Percentiles rank a stretch among this genome's conserved stretches.
phyloP scores from a whole-genome alignment of 108 stramenopile genomes.

The Pseudonitzschia delicatissima region DNA sequence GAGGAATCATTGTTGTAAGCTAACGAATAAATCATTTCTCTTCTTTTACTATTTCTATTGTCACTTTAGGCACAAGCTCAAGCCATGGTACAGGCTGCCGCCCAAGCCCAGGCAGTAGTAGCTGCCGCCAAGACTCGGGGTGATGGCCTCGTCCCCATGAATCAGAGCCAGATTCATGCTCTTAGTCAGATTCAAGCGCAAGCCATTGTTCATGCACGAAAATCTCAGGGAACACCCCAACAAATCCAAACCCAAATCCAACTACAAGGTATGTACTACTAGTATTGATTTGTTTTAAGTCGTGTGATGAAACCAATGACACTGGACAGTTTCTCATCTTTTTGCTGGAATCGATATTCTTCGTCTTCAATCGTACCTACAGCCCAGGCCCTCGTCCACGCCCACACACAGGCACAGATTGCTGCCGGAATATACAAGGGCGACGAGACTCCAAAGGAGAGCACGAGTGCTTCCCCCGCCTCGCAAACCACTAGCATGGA shows the following conservation, averaged over 20 bases:
- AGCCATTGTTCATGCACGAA: slow-evolving; percentile 85
- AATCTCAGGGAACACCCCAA: slow-evolving; percentile 54
- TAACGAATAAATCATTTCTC: neutral
- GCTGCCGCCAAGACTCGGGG: slow-evolving; percentile 81
- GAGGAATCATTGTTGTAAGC: neutral
- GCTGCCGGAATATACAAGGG: slow-evolving; percentile 77
- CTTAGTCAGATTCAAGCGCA: slow-evolving; percentile 81
- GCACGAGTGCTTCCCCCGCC: slow-evolving; percentile 14
- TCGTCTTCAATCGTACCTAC: neutral
- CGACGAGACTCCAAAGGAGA: slow-evolving; percentile 23
- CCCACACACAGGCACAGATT: slow-evolving; percentile 84
- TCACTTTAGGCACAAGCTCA: slow-evolving; percentile 66
- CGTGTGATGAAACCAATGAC: too few species aligned
- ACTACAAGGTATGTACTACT: slow-evolving; percentile 38
- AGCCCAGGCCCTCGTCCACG: slow-evolving; percentile 70
- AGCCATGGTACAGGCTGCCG: slow-evolving; percentile 87
- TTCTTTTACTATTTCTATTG: neutral
- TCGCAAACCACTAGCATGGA: neutral
- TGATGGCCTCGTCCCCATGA: slow-evolving; percentile 71
- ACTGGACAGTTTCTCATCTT: neutral
- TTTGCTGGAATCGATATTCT: neutral
- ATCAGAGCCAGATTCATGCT: slow-evolving; percentile 64
- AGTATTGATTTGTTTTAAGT: neutral
- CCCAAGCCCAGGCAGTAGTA: slow-evolving; percentile 87
- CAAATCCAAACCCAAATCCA: slow-evolving; percentile 84